phyloP scores from a whole-genome alignment of 2,329 filamentous ascomycete genomes.

The Allantophomopsis cytisporea region DNA sequence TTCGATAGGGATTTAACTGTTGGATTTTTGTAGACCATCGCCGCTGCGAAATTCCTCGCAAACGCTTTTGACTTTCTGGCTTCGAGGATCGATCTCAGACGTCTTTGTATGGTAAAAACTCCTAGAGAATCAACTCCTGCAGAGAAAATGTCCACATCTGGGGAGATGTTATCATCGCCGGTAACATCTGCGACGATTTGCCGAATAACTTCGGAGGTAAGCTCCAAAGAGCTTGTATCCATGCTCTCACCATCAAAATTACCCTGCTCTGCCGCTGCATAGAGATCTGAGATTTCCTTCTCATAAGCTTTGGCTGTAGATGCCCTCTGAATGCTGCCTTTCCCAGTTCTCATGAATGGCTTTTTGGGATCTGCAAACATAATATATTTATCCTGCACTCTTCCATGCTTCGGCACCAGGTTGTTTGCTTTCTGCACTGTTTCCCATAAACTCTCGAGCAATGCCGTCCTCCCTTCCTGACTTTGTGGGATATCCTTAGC shows the following conservation, averaged over 20 bases:
- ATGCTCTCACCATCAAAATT: not conserved
- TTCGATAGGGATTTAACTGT: not conserved
- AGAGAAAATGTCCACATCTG: constrained; percentile 4
- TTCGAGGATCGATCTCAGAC: constrained; percentile 1
- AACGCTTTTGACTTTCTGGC: constrained; percentile 1
- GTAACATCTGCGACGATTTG: constrained; percentile 2
- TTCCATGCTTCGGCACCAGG: constrained; percentile 14
- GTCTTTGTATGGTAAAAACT: constrained; percentile 3
- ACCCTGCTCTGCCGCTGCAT: constrained; percentile 9
- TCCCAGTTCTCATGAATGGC: constrained; percentile 19
- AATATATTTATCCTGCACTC: constrained; percentile 15
- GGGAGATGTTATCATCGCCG: constrained; percentile 2
- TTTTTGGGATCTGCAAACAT: constrained; percentile 16
- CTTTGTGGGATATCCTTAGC: not conserved
- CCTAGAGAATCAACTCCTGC: constrained; percentile 7
- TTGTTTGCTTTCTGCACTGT: constrained; percentile 17
- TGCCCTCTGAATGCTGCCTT: constrained; percentile 22
- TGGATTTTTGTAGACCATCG: not conserved
- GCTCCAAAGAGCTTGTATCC: not conserved
- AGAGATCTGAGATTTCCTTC: constrained; percentile 19
- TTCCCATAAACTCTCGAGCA: constrained; percentile 16
- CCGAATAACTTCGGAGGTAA: not conserved
- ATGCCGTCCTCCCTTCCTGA: constrained; percentile 3
- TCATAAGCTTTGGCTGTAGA: constrained; percentile 16
- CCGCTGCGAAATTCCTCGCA: constrained; percentile 1